Base-by-base conservation (phyloP, 768 basidiomycete genomes). In the Aureoboletus auriporus region DNA sequence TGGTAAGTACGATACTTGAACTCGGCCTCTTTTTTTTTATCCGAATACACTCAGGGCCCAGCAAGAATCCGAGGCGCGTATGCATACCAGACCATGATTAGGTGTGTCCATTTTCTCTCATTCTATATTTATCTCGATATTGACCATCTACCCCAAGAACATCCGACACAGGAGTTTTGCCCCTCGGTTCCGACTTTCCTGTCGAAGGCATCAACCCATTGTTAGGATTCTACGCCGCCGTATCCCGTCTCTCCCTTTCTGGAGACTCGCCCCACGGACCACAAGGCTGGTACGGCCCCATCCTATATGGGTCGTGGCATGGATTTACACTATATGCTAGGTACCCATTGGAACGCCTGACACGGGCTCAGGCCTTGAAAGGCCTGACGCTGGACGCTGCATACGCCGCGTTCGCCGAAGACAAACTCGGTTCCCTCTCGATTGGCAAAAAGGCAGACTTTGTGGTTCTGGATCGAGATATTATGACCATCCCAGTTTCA, bases 131-230 rank as follows among this genome's bases (percentile, higher is more conserved):
- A 39, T 23, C 20, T 4, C 4, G 28, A 33, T 28, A 2, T 17
- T 31, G n/a, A 44, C 39, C 4, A 17, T 38, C 33, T 34, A 1
- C 27, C n/a, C n/a, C 33, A 47, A 84, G 80, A 50, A 64, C 65
- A 4, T 84, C 86, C 10, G 71, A 64, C 6, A 67, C 70, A n/a
- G 66, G 75, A 0, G 64, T 83, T 12, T 75, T 94, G 3, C 84
- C 92, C 0, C 74, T 97, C 2, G 94, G 95, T 3, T 91, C 92
- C 3, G 94, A 97, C 65, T 96, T 97, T 66, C 95, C 95, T 0
- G 84, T 97, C 4, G 94, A 97, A 66, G 78, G 81, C 9, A 84
- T 95, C 45, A 90, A 95, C 60, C 94, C 95, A 0, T 70, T 97
- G 30, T 71, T 87, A 4, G 91, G 90, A 0, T 94, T 96, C 67